Conservation (phyloP, 1,284 basidiomycete species). For the Trametes sp. region DNA sequence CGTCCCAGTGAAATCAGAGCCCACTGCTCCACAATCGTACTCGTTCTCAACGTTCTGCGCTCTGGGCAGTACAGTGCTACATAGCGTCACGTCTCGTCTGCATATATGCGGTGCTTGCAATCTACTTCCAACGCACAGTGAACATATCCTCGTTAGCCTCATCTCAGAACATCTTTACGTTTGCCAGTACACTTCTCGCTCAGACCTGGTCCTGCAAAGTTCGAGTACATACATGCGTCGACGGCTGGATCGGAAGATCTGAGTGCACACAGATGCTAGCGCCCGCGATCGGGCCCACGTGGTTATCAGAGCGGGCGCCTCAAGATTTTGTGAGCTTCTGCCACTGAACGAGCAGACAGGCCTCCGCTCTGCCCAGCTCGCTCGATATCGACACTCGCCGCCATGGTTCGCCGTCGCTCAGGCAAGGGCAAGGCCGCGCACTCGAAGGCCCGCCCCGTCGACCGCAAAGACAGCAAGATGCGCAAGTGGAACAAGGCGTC, state of each 20-base stretch:
- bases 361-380: background rate
- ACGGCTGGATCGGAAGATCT: background rate
- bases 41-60: too few relatives aligned
- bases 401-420: conserved; percentile 44
- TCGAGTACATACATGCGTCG: too few relatives aligned
- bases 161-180: too few relatives aligned
- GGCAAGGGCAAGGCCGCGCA: conserved; percentile 36
- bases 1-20: too few relatives aligned
- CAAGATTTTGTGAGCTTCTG: conserved; percentile 22
- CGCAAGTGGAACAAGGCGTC: conserved; percentile 68
- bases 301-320: conserved; percentile 12
- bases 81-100: too few relatives aligned
- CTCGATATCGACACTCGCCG: conserved; percentile 8
- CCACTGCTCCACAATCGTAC: too few relatives aligned
- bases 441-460: conserved; percentile 53
- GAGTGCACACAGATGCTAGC: conserved; percentile 6
- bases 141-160: too few relatives aligned
- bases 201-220: too few relatives aligned
- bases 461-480: conserved; percentile 58
- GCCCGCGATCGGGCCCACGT: conserved; percentile 18
- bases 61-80: too few relatives aligned
- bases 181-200: too few relatives aligned
- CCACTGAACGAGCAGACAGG: background rate
- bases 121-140: too few relatives aligned
- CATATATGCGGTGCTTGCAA: too few relatives aligned